Base-by-base conservation (phyloP, 805 yeast genomes). In the Candida xyloterini region DNA sequence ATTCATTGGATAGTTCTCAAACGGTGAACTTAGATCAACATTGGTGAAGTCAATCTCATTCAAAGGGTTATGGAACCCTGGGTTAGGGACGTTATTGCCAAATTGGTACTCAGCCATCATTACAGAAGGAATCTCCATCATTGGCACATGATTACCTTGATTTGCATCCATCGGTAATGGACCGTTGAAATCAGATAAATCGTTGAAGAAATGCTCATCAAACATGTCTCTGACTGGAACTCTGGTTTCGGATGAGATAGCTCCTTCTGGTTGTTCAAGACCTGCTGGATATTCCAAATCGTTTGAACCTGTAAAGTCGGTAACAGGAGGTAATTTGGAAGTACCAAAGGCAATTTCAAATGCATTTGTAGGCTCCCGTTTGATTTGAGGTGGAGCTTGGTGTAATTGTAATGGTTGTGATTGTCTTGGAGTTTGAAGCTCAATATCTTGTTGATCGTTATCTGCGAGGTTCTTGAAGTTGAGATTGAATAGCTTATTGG, bases 41-140 rank as follows among this genome's bases (percentile, higher is more conserved):
- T 63, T 63, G 7, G 69, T 64, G 42, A 63, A 64, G 46, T 64
- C 69, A 33, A 64, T 63, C 48, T 64, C 69, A 35, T 63, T 61
- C 15, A 62, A 43, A 7, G 66, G 59, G 35, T 61, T 61, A 44
- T 57, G 61, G 33, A 47, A 47, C 32, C 40, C 49, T 20, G 43
- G 43, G 24, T 38, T 42, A 16, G 39, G 38, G 27, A 33, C 42
- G 16, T 35, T 44, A 27, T 20, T 23, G 27, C 33, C 35, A 33
- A 40, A 18, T 31, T 36, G 46, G 15, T 43, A 42, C 16, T 36
- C 47, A 1, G 33, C 33, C 11, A 20, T 26, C 39, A 40, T 35
- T 31, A 34, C 20, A 13, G 38, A 40, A 4, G 34, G 43, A 20
- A 40, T 27, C 2, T 40, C 48, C 30, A 31, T 23, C 25, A 24